phyloP scores from a whole-genome alignment of 768 basidiomycete genomes.

The Auricularia sp. region DNA sequence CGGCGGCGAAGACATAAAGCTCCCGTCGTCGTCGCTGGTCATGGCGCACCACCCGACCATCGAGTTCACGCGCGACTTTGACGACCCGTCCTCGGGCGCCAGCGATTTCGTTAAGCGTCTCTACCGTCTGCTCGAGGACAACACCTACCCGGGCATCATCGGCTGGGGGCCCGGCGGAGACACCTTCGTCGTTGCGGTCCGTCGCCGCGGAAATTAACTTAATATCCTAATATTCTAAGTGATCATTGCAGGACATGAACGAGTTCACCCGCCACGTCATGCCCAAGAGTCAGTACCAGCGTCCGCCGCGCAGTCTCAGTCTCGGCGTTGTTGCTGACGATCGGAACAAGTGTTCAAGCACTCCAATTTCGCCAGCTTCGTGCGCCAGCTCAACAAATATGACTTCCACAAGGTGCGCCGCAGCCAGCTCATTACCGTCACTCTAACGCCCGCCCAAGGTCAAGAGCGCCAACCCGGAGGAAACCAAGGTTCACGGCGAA shows the following conservation, averaged over 20 bases:
- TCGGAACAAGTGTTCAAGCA: slow-evolving; percentile 22
- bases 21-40: not conserved
- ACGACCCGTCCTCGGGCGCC: slow-evolving; percentile 31
- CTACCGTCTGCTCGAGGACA: slow-evolving; percentile 61
- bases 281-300: slow-evolving; percentile 24
- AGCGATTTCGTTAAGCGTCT: slow-evolving; percentile 92
- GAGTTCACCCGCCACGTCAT: slow-evolving; percentile 65
- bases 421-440: not conserved
- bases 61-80: not conserved
- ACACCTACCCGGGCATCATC: slow-evolving; percentile 58
- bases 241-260: slow-evolving; percentile 63
- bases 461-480: not conserved
- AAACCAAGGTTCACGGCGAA: not conserved
- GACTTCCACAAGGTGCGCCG: slow-evolving; percentile 26
- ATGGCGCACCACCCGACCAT: not conserved
- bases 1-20: not conserved
- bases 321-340: not conserved
- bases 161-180: slow-evolving; percentile 60
- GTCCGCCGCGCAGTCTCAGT: too few relatives aligned
- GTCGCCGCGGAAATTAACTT: not conserved
- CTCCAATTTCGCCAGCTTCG: slow-evolving; percentile 29
- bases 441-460: not conserved
- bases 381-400: slow-evolving; percentile 31
- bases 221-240: not conserved
- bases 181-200: not conserved